A percentile compares a stretch with the other conserved stretches of the same genome.
phyloP scores from a whole-genome alignment of 2,329 filamentous ascomycete genomes.

The Zymoseptoria crescenta region DNA sequence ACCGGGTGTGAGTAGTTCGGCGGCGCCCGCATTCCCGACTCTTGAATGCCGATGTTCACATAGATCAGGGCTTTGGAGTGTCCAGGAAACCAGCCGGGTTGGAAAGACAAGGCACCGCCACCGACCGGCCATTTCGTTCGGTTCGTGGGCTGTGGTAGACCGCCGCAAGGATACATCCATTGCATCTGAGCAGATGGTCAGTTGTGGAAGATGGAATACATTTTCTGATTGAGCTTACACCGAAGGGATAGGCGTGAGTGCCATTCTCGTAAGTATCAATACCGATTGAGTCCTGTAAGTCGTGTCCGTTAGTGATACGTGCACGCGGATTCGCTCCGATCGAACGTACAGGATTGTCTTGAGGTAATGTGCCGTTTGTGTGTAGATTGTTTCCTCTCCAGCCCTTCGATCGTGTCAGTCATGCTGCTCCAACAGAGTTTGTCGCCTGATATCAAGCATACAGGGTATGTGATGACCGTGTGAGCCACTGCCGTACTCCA shows the following conservation, averaged over 20 bases:
- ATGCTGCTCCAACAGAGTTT: not conserved
- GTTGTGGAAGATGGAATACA: not conserved
- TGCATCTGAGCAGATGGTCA: slow-evolving; percentile 50
- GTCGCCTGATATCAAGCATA: not conserved
- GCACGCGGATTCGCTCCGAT: not conserved
- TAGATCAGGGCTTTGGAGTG: slow-evolving; percentile 77
- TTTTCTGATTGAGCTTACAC: slow-evolving; percentile 30
- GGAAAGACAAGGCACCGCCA: slow-evolving; percentile 80
- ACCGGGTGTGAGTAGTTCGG: slow-evolving; percentile 82
- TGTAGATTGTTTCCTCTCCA: slow-evolving; percentile 82
- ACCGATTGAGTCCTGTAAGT: slow-evolving; percentile 34
- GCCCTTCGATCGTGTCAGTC: slow-evolving; percentile 35
- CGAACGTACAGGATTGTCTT: slow-evolving; percentile 25
- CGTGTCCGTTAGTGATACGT: not conserved
- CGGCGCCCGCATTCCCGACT: slow-evolving; percentile 46
- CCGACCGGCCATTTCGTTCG: slow-evolving; percentile 84
- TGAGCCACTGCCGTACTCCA: slow-evolving; percentile 48
- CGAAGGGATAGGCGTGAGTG: slow-evolving; percentile 51
- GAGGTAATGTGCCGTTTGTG: slow-evolving; percentile 53
- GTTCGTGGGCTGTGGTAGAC: slow-evolving; percentile 67
- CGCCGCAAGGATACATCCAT: slow-evolving; percentile 92
- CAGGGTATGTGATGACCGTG: slow-evolving; percentile 73
- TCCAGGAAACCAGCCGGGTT: slow-evolving; percentile 93
- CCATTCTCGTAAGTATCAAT: slow-evolving; percentile 27
- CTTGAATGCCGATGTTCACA: slow-evolving; percentile 75